Evolutionary conservation across 2,329 filamentous ascomycete species (phyloP), one percentile per base, ranked within the genome.

Genomic region (Fusarium solani-melongenae): DNA sequence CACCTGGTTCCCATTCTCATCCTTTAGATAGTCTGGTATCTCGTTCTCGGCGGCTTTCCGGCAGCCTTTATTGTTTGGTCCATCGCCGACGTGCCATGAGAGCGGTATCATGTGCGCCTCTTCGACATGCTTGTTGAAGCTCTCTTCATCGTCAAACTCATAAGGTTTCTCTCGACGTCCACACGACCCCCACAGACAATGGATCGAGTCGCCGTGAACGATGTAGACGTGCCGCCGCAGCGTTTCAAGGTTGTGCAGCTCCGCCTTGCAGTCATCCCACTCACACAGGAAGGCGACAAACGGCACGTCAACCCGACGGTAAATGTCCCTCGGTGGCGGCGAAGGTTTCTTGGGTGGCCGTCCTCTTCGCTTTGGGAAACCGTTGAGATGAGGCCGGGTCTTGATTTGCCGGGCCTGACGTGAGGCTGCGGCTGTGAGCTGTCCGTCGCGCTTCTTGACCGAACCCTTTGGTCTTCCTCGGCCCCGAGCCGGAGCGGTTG

Each of bases 181-280:
- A 65, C 83, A 84, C 9, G 77, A 77, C 9, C 76, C 79, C 83
- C 83, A 84, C 0, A 66, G 65, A 49, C 82, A 84, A 12, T 55
- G n/a, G 3, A 46, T 27, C 15, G 62, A 64, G n/a, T 69, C 49
- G 1, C 73, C 82, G 76, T 92, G 90, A 4, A 91, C 83, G 15
- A 84, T 74, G 20, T 80, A 77, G 15, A 92, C 80, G 71, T 92
- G 90, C 64, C 81, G 83, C 27, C 87, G 84, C 44, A 92, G 79
- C 11, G 89, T 92, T 14, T 88, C 87, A 65, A 91, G 79, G 75
- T 92, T 92, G 59, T 91, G 89, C 53, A 92, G 82, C 79, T 91
- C 88, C 5, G 90, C 90, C 33, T 83, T 85, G 76, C 90, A 92
- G 0, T 83, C 83, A 24, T 81, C 72, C 90, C 90, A 92, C 78